Base-by-base conservation (phyloP, 192 early-diverging fungal species). In the Rhizophagus clarus region DNA sequence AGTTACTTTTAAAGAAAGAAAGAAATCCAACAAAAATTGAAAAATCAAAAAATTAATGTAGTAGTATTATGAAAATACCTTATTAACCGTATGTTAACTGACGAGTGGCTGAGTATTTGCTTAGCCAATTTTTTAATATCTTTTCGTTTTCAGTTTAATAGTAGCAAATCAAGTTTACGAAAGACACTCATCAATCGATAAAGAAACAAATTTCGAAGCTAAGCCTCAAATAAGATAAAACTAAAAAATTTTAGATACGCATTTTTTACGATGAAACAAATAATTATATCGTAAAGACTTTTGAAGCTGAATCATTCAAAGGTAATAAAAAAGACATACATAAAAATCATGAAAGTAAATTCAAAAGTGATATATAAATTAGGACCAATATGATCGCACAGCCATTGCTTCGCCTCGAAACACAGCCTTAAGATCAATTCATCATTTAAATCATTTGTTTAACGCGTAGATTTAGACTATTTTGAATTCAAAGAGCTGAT, bases 391-490 rank as follows among this genome's bases (percentile, higher is more conserved):
- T 28, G n/a, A 12, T 63, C 11, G 12, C 62, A 63, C 62, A 63
- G 62, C 62, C 62, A 63, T 63, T 63, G 26, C 62, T 63, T 63
- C 26, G 62, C 62, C 62, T 63, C 3, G 22, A 63, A 63, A 63
- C n/a, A 63, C n/a, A 63, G n/a, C n/a, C n/a, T 12, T 26, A n/a
- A 63, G n/a, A 63, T 26, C n/a, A 63, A 63, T 26, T 62, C 22
- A 62, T 62, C 61, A 26, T 24, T 62, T 22, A 62, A 28, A 28
- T 26, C 10, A 22, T 63, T 26, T 24, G 22, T n/a, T 26, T 26
- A 24, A 26, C 6, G n/a, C 26, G 61, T 63, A 26, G 28, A 63
- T 11, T 26, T 26, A 5, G 34, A 37, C 34, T 37, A 34, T 40
- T 7, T 40, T 40, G 0, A 40, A 40, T n/a, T n/a, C n/a, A n/a